Evolutionary conservation across 2,329 filamentous ascomycete genomes (phyloP), one percentile per base, ranked within the genome.

Genomic region (Aspergillus costaricaensis): DNA sequence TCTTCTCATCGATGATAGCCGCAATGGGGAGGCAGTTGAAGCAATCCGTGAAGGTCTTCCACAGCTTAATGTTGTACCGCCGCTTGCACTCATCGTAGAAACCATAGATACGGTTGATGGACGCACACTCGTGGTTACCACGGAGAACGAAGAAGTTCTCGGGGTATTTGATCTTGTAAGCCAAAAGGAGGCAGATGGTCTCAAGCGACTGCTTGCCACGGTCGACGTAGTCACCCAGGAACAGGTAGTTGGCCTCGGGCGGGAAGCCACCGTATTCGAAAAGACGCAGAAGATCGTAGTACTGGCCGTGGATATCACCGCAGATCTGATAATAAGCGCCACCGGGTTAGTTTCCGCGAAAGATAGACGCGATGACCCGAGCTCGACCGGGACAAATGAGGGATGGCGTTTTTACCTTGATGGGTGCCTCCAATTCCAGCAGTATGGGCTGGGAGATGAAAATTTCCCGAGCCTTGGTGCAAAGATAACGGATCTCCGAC

Each of bases 61-160:
- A 98, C 63, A 98, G 86, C 86, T 98, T 98, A 84, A 98, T 96
- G 81, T 98, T 99, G 83, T 96, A 98, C 70, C 94, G 87, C 76
- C 95, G 90, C 85, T 99, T 99, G 88, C 94, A 99, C 81, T 99
- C 94, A 75, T 99, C 95, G 84, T 99, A 99, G 84, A 99, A 99
- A 62, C 95, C 95, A 79, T 99, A 99, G 80, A 98, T 96, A 75
- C 95, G 92, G 83, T 96, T 99, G 84, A 99, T 96, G 56, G 91
- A 96, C 61, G 95, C 95, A 81, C 95, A 98, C 81, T 99, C 95
- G 84, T 99, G 95, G 84, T 99, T 99, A 66, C 95, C 95, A 69
- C 95, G 92, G 61, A 99, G 87, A 68, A 99, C 91, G 84, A 99
- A 99, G 83, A 99, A 98, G 84, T 99, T 99, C 82, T 99, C 95